A percentile compares a stretch with the other conserved stretches of the same genome.
These are phyloP conservation scores for Elongisporangium anandrum DNA, from an alignment of 352 stramenopile species.

Conservation along the genomic window DNA sequence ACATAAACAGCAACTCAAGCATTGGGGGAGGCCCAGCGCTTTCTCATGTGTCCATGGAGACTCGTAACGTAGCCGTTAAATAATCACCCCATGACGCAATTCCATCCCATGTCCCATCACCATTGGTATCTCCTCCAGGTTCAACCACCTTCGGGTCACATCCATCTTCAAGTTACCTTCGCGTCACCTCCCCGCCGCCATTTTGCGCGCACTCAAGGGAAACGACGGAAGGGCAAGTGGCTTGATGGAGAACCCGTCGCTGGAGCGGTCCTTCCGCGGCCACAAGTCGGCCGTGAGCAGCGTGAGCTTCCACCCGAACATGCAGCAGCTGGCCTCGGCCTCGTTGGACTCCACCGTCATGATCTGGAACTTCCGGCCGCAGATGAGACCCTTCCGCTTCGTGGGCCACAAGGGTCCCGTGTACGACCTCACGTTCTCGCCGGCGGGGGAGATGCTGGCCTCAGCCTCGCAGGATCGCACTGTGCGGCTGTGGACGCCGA, in stretches of 20 bases:
- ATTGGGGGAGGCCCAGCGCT: background rate
- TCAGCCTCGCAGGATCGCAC: constrained; percentile 90
- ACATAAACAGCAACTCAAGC: background rate
- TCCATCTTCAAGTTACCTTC: constrained; percentile 6
- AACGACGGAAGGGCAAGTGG: constrained; percentile 2
- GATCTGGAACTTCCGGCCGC: constrained; percentile 90
- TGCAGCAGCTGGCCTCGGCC: constrained; percentile 83
- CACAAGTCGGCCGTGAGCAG: constrained; percentile 73
- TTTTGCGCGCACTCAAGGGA: constrained; percentile 1
- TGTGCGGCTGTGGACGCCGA: constrained; percentile 88
- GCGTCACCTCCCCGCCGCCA: background rate
- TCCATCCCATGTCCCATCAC: background rate
- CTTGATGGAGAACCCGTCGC: constrained; percentile 50
- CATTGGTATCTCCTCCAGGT: background rate
- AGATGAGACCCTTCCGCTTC: constrained; percentile 79
- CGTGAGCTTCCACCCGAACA: constrained; percentile 82
- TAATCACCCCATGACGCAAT: background rate
- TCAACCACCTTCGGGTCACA: constrained; percentile 1
- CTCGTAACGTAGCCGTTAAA: background rate
- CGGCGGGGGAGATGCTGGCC: constrained; percentile 73
- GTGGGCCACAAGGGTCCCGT: constrained; percentile 78
- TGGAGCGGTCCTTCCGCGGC: constrained; percentile 87
- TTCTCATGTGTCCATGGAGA: background rate
- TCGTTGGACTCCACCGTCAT: constrained; percentile 82
- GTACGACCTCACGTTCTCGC: constrained; percentile 73